Conservation (phyloP, 2,329 filamentous ascomycete species). For the Cladosporium oxysporum region DNA sequence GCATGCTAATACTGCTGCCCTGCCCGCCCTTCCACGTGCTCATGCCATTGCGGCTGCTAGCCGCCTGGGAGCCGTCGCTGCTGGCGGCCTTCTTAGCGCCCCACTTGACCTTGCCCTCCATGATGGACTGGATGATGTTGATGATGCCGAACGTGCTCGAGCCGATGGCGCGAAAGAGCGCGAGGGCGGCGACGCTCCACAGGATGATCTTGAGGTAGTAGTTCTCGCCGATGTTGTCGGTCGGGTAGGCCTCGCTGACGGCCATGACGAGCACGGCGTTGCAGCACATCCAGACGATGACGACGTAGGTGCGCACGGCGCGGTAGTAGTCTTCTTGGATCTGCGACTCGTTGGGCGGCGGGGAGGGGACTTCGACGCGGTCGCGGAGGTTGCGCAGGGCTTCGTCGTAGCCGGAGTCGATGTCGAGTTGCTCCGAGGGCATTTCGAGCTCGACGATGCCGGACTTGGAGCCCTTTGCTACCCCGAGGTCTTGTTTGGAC, state of each 20-base stretch:
- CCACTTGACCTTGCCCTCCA: slow-evolving; percentile 77
- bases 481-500: slow-evolving; percentile 86
- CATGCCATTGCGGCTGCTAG: slow-evolving; percentile 18
- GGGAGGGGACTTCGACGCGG: slow-evolving; percentile 74
- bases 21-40: slow-evolving; percentile 28
- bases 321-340: slow-evolving; percentile 98
- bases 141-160: slow-evolving; percentile 79
- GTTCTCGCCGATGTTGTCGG: slow-evolving; percentile 73
- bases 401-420: slow-evolving; percentile 96
- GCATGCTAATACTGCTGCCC: slow-evolving; percentile 38
- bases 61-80: neutral
- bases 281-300: slow-evolving; percentile 87
- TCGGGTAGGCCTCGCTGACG: slow-evolving; percentile 80
- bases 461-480: slow-evolving; percentile 72
- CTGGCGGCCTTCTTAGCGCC: slow-evolving; percentile 26
- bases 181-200: slow-evolving; percentile 84
- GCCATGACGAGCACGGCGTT: slow-evolving; percentile 95
- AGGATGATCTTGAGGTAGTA: slow-evolving; percentile 91
- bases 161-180: slow-evolving; percentile 84
- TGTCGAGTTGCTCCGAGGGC: slow-evolving; percentile 96
- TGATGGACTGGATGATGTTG: slow-evolving; percentile 78
- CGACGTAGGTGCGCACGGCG: slow-evolving; percentile 96
- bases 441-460: slow-evolving; percentile 92
- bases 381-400: slow-evolving; percentile 94
- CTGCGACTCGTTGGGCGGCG: slow-evolving; percentile 69